Evolutionary conservation across 1,284 basidiomycete genomes (phyloP).

Genomic region (Leccinum solheimii): DNA sequence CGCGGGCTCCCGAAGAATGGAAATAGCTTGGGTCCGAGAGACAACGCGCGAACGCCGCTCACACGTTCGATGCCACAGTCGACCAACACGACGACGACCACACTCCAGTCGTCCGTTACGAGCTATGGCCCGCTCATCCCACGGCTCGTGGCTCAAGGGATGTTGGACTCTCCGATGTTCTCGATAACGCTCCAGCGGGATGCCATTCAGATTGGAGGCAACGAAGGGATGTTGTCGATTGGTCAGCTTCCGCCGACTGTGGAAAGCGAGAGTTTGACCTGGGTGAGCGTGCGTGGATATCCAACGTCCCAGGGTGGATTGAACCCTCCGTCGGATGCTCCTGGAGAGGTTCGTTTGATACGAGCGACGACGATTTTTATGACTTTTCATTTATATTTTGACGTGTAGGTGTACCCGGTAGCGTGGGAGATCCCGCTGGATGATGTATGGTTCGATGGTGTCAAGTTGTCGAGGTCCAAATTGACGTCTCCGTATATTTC

Average conservation of each 20-base stretch:
- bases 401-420: slow-evolving; percentile 33
- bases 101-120: slow-evolving; percentile 26
- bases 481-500: slow-evolving; percentile 30
- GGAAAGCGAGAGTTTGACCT: slow-evolving; percentile 44
- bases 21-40: neutral
- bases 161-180: slow-evolving; percentile 42
- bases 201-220: slow-evolving; percentile 51
- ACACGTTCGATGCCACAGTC: slow-evolving; percentile 11
- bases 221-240: slow-evolving; percentile 49
- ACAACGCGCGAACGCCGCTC: slow-evolving; percentile 1
- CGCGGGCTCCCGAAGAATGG: slow-evolving; percentile 15
- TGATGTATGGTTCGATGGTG: slow-evolving; percentile 38
- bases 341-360: slow-evolving; percentile 44
- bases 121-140: slow-evolving; percentile 39
- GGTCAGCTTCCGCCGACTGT: slow-evolving; percentile 51
- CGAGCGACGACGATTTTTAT: neutral
- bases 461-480: slow-evolving; percentile 33
- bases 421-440: slow-evolving; percentile 41
- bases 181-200: slow-evolving; percentile 51
- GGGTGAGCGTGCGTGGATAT: slow-evolving; percentile 52
- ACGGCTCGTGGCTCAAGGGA: slow-evolving; percentile 38
- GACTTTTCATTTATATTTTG: slow-evolving; percentile 8
- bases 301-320: slow-evolving; percentile 44
- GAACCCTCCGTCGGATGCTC: slow-evolving; percentile 42
- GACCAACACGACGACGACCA: slow-evolving; percentile 6